Base-by-base conservation (phyloP, 2,329 filamentous ascomycete species). In the Cladorrhinum sp. region DNA sequence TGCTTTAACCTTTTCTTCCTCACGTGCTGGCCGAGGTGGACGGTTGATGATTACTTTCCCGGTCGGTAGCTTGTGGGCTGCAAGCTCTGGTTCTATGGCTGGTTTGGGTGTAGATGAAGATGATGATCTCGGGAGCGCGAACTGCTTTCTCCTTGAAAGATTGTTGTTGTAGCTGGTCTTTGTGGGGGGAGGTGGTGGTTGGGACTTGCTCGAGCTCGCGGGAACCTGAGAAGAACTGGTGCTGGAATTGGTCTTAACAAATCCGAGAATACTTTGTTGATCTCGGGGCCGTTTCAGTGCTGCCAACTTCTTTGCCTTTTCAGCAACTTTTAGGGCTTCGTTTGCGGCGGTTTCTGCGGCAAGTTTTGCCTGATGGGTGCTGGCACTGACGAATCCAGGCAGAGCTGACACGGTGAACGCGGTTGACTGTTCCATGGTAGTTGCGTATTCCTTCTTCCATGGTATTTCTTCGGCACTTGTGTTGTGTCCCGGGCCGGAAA, bases 361-460 rank as follows among this genome's bases (percentile, higher is more conserved):
- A 18, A 80, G 69, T 8, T 71, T 74, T 1, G 75, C 73, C 56
- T 79, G 80, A 65, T 87, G 85, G 20, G 81, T 76, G 9, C 80
- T 79, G 2, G 86, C 85, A 9, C 83, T 84, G n/a, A 83, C 84
- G 64, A 91, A 90, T 0, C 84, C 85, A 0, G 81, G 76, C 8
- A 83, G 73, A 25, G 79, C 76, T 4, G 82, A 78, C 57, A 86
- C 79, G 0, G 85, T 88, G 62, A 90, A 90, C 0, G 74, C 79
- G 0, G 79, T 74, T 0, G 80, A 74, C 57, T 79, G 76, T 50
- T 85, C 81, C 85, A 89, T 89, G 0, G 86, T 89, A 4, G 86
- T 88, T 3, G 75, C 67, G 60, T 85, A 83, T 54, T 76, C 77
- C 7, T 76, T 75, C 55, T 75, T 67, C 76, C 78, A 78, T 5